A percentile compares a stretch with the other conserved stretches of the same genome.
Evolutionary conservation across 139 green algal species (phyloP).

Genomic region (Coelastrella sp.): DNA sequence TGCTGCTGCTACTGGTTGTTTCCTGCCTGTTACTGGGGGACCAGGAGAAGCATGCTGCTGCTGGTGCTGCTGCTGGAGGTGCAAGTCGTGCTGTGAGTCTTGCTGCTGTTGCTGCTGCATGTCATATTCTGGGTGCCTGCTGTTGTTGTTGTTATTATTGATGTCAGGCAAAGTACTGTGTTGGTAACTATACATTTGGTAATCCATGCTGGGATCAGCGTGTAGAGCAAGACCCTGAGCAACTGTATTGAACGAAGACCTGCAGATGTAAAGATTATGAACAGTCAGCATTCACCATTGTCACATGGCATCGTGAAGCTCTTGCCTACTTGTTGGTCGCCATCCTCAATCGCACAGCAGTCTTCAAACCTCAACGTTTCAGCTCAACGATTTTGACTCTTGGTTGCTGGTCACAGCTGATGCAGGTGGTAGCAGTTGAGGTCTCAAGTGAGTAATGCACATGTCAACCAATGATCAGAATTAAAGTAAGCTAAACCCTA

Average conservation of each 20-base stretch:
- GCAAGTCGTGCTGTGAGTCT: background rate
- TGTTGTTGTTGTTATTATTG: background rate
- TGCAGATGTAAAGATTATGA: background rate
- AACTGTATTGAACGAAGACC: background rate
- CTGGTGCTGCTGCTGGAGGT: conserved; percentile 34
- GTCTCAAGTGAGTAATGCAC: too few relatives aligned
- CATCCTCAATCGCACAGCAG: too few relatives aligned
- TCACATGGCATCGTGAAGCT: too few relatives aligned
- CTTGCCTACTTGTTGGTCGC: too few relatives aligned
- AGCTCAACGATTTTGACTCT: too few relatives aligned
- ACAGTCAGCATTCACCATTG: background rate
- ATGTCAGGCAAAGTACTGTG: background rate
- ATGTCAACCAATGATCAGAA: too few relatives aligned
- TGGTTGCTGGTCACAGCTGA: too few relatives aligned
- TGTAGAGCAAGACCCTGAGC: conserved; percentile 12
- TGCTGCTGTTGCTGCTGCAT: conserved; percentile 35
- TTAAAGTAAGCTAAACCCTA: too few relatives aligned
- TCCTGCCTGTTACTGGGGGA: too few relatives aligned
- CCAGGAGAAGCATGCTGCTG: conserved; percentile 17
- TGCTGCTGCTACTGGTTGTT: conserved; percentile 4
- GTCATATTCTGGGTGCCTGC: background rate
- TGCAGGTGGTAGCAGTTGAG: too few relatives aligned
- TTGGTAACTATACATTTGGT: conserved; percentile 23
- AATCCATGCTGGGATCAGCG: conserved; percentile 33
- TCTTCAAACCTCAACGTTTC: too few relatives aligned